Conservation (phyloP, 495 filamentous ascomycete species). For the Xylaria telfairii region DNA sequence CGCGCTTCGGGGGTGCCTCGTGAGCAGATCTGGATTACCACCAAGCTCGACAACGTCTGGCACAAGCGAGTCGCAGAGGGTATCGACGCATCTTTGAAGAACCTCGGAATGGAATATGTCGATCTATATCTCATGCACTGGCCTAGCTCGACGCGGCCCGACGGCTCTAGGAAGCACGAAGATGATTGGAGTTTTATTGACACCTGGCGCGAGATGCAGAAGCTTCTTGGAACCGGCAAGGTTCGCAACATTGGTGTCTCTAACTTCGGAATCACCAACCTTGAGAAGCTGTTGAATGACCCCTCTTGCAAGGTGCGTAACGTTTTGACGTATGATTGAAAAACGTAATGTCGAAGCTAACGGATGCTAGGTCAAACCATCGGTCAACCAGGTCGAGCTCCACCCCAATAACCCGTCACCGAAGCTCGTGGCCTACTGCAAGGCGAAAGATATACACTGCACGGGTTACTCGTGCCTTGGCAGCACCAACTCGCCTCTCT, state of each 20-base stretch:
- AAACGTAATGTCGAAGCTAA: slow-evolving; percentile 57
- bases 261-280: slow-evolving; percentile 74
- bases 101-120: slow-evolving; percentile 75
- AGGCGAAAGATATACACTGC: slow-evolving; percentile 69
- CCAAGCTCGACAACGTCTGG: slow-evolving; percentile 85
- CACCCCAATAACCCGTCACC: slow-evolving; percentile 82
- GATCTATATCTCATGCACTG: slow-evolving; percentile 90
- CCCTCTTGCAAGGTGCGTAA: slow-evolving; percentile 49
- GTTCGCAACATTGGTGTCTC: slow-evolving; percentile 82
- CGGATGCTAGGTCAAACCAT: slow-evolving; percentile 70
- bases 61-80: slow-evolving; percentile 72
- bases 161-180: slow-evolving; percentile 48
- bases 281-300: slow-evolving; percentile 72
- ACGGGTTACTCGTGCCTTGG: slow-evolving; percentile 75
- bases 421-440: slow-evolving; percentile 77
- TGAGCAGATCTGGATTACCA: slow-evolving; percentile 83
- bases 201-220: slow-evolving; percentile 86
- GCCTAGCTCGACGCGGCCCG: slow-evolving; percentile 62
- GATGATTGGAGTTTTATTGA: slow-evolving; percentile 80
- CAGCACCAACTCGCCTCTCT: slow-evolving; percentile 58
- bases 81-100: slow-evolving; percentile 70
- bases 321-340: slow-evolving; percentile 50
- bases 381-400: slow-evolving; percentile 92
- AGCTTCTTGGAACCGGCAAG: slow-evolving; percentile 78
- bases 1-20: slow-evolving; percentile 80